Evolutionary conservation across 495 filamentous ascomycete genomes (phyloP).

Genomic region (Penicillium desertorum): DNA sequence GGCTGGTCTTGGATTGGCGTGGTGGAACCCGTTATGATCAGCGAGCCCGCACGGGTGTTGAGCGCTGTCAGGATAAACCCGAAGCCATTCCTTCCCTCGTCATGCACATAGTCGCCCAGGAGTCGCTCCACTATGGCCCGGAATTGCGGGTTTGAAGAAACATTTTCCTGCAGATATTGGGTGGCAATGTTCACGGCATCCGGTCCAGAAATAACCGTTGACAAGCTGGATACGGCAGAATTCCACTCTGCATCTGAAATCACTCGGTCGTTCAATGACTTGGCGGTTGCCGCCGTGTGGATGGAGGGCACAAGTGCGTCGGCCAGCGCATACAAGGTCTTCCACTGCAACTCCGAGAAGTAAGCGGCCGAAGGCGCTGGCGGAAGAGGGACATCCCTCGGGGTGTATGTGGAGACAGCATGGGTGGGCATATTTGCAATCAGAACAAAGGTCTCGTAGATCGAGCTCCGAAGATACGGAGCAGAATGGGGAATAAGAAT

Average conservation of each 20-base stretch:
- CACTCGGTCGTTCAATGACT: constrained; percentile 32
- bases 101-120: constrained; percentile 42
- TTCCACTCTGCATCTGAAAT: constrained; percentile 40
- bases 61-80: constrained; percentile 52
- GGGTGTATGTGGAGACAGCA: constrained; percentile 30
- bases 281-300: constrained; percentile 27
- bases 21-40: constrained; percentile 64
- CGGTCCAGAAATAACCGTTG: constrained; percentile 27
- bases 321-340: constrained; percentile 52
- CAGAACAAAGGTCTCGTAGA: neutral
- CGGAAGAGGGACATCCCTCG: constrained; percentile 46
- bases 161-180: constrained; percentile 51
- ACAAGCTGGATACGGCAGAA: constrained; percentile 31
- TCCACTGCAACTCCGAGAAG: constrained; percentile 56
- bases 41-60: constrained; percentile 64
- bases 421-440: constrained; percentile 27
- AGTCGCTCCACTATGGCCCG: constrained; percentile 45
- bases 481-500: neutral
- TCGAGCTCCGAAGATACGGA: neutral
- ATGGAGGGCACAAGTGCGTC: constrained; percentile 57
- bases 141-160: constrained; percentile 49
- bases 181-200: constrained; percentile 34
- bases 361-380: constrained; percentile 37
- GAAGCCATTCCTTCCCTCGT: constrained; percentile 51
- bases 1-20: constrained; percentile 64